A percentile compares a stretch with the other conserved stretches of the same genome.
These are phyloP conservation scores for Colletotrichum sp. DNA, from an alignment of 2,329 filamentous ascomycete genomes.

Conservation along the genomic window DNA sequence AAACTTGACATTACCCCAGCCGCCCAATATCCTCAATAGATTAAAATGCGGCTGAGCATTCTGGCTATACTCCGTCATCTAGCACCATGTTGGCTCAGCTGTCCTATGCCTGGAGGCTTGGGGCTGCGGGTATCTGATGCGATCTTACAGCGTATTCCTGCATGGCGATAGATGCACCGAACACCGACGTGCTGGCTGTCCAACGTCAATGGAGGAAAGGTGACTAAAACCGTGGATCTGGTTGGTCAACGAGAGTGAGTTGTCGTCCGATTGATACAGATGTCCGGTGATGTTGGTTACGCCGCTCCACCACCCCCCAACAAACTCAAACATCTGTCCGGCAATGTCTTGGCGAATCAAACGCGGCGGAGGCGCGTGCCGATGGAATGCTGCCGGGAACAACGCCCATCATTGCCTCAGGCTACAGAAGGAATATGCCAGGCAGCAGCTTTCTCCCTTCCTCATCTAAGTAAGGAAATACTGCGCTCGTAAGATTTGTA, in stretches of 20 bases:
- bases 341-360: neutral
- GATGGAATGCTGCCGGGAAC: neutral
- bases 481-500: neutral
- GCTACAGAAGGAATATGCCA: neutral
- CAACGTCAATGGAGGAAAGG: neutral
- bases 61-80: neutral
- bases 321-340: neutral
- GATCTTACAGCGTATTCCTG: conserved; percentile 1
- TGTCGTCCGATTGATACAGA: neutral
- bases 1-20: conserved; percentile 24
- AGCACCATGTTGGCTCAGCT: neutral
- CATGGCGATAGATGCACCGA: neutral
- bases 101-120: neutral
- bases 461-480: neutral
- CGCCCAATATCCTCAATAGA: conserved; percentile 21
- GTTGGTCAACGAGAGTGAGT: neutral
- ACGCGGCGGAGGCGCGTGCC: neutral
- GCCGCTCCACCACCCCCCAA: neutral
- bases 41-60: neutral
- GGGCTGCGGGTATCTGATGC: neutral
- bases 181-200: neutral
- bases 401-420: neutral
- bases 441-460: neutral
- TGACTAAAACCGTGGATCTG: neutral
- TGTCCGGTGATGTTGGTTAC: neutral